phyloP scores from a whole-genome alignment of 2,329 filamentous ascomycete genomes.

The Akanthomyces lecanii region DNA sequence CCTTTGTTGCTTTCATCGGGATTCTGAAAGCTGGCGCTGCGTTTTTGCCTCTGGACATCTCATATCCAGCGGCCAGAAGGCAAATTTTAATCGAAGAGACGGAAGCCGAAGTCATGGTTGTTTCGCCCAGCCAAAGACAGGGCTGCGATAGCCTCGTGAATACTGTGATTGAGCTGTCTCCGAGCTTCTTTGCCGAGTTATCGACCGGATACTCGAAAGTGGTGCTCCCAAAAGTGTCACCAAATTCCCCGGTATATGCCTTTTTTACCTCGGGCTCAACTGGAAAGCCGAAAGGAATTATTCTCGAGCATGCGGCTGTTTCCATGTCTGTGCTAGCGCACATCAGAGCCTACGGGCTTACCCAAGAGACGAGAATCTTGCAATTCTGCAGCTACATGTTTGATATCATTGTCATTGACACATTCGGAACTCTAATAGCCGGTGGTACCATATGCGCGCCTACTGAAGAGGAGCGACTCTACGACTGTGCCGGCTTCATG shows the following conservation, averaged over 20 bases:
- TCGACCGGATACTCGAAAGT: neutral
- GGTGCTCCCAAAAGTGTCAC: neutral
- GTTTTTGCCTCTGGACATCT: slow-evolving; percentile 26
- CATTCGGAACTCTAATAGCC: neutral
- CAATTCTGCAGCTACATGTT: slow-evolving; percentile 17
- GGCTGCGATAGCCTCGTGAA: slow-evolving; percentile 16
- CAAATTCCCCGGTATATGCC: slow-evolving; percentile 26
- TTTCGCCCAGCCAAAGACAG: slow-evolving; percentile 16
- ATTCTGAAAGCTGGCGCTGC: slow-evolving; percentile 25
- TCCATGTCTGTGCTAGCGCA: slow-evolving; percentile 15
- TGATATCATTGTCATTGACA: slow-evolving; percentile 12
- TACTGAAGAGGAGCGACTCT: slow-evolving; percentile 13
- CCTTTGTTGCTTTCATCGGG: slow-evolving; percentile 22
- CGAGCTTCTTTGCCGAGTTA: slow-evolving; percentile 2
- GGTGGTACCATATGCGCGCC: slow-evolving; percentile 16
- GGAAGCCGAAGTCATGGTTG: slow-evolving; percentile 20
- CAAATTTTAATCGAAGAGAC: slow-evolving; percentile 20
- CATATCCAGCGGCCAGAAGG: slow-evolving; percentile 19
- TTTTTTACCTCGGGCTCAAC: slow-evolving; percentile 53
- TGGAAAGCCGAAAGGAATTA: slow-evolving; percentile 48
- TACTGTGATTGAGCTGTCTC: neutral
- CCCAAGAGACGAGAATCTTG: neutral
- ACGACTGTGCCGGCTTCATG: slow-evolving; percentile 14
- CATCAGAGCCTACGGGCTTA: neutral
- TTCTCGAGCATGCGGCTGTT: slow-evolving; percentile 26